Conservation (phyloP, 1,284 basidiomycete species). For the Phellopilus nigrolimitatus region DNA sequence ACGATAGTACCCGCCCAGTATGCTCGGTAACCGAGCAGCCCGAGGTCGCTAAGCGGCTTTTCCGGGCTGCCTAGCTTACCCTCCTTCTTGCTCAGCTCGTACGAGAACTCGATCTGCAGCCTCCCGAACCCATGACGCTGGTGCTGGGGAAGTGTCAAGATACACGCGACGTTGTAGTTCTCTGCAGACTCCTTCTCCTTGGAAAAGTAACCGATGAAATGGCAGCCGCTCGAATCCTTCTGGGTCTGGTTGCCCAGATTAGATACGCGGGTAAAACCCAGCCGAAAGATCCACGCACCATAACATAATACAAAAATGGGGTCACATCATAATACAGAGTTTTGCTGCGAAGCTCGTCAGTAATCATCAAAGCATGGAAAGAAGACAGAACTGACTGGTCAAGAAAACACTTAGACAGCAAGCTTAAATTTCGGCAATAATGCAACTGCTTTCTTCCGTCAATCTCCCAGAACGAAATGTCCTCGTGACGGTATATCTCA, state of each 20-base stretch:
- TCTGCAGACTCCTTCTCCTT: slow-evolving; percentile 99
- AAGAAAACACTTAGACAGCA: slow-evolving; percentile 96
- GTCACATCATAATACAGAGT: slow-evolving; percentile 99
- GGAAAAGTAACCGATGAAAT: slow-evolving; percentile 97
- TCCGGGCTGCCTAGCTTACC: slow-evolving; percentile 95
- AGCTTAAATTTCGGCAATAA: slow-evolving; percentile 96
- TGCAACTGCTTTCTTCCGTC: slow-evolving; percentile 95
- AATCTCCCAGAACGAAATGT: slow-evolving; percentile 97
- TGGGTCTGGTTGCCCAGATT: slow-evolving; percentile 50
- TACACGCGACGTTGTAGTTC: slow-evolving; percentile 98
- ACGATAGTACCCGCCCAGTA: slow-evolving; percentile 99
- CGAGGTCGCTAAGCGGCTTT: slow-evolving; percentile 95
- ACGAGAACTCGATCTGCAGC: slow-evolving; percentile 96
- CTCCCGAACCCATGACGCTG: slow-evolving; percentile 96
- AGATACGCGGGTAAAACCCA: slow-evolving; percentile 10
- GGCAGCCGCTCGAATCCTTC: slow-evolving; percentile 88
- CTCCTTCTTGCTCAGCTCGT: slow-evolving; percentile 96
- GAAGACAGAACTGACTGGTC: slow-evolving; percentile 70
- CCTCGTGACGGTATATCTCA: slow-evolving; percentile 97
- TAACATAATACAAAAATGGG: slow-evolving; percentile 98
- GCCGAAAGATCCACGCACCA: slow-evolving; percentile 52
- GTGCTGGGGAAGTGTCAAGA: slow-evolving; percentile 95
- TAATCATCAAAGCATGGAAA: slow-evolving; percentile 20
- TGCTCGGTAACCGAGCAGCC: slow-evolving; percentile 88
- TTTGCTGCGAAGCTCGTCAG: slow-evolving; percentile 59